These are phyloP conservation scores for Penstemon davidsonii DNA, from an alignment of 257 asterid species.

Conservation along the genomic window DNA sequence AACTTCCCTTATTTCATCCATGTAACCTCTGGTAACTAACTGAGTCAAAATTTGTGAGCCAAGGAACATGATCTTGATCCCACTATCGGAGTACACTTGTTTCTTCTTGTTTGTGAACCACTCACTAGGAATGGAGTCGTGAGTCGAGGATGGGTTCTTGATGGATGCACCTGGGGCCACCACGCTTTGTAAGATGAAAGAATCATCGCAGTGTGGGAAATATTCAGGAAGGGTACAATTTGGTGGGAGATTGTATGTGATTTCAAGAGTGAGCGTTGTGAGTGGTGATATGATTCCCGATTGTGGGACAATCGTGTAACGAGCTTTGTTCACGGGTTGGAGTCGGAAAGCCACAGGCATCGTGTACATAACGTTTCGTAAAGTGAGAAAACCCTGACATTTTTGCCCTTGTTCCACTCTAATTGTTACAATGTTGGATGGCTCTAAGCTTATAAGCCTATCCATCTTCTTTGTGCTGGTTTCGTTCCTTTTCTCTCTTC, in stretches of 20 bases:
- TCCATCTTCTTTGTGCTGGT: conserved; percentile 47
- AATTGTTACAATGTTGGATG: conserved; percentile 59
- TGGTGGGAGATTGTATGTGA: conserved; percentile 48
- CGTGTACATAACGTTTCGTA: conserved; percentile 78
- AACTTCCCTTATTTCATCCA: conserved; percentile 77
- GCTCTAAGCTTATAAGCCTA: conserved; percentile 68
- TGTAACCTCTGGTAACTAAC: conserved; percentile 45
- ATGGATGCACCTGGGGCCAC: conserved; percentile 70
- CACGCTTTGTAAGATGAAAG: conserved; percentile 63
- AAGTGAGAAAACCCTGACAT: conserved; percentile 51
- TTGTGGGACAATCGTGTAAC: conserved; percentile 56
- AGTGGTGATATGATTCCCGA: conserved; percentile 74
- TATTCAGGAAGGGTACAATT: conserved; percentile 45
- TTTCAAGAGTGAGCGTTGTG: conserved; percentile 46
- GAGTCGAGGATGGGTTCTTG: conserved; percentile 42
- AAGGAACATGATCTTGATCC: conserved; percentile 62
- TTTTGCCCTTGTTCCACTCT: conserved; percentile 57
- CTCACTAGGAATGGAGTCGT: conserved; percentile 56
- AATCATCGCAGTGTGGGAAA: conserved; percentile 59
- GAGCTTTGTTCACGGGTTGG: conserved; percentile 48
- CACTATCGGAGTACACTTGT: conserved; percentile 80
- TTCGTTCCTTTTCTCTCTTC: background rate
- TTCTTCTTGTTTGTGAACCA: conserved; percentile 84
- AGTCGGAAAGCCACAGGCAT: conserved; percentile 86
- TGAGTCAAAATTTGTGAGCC: conserved; percentile 54